Evolutionary conservation across 2,329 filamentous ascomycete genomes (phyloP).

Genomic region (Xylariaceae sp.): DNA sequence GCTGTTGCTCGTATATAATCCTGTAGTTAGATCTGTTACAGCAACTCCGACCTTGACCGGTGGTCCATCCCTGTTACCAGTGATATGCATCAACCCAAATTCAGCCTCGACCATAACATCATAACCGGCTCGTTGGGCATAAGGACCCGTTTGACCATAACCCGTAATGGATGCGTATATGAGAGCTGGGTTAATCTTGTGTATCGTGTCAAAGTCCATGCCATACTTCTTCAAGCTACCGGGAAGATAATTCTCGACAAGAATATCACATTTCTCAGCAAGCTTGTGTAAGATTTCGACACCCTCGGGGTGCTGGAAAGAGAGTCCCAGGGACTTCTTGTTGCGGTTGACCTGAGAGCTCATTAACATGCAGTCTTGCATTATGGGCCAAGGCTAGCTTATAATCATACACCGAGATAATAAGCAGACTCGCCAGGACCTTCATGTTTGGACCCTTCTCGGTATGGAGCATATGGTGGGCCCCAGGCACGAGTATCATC

Average conservation of each 20-base stretch:
- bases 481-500: constrained; percentile 98
- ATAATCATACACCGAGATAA: constrained; percentile 76
- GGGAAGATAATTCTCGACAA: constrained; percentile 97
- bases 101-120: constrained; percentile 99
- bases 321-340: constrained; percentile 91
- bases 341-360: constrained; percentile 82
- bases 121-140: constrained; percentile 86
- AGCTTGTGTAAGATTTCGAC: constrained; percentile 87
- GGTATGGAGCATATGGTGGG: constrained; percentile 87
- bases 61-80: constrained; percentile 82
- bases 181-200: constrained; percentile 80
- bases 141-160: constrained; percentile 94
- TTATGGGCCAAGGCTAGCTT: not conserved
- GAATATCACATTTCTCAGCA: constrained; percentile 82
- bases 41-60: constrained; percentile 98
- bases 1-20: constrained; percentile 91
- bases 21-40: constrained; percentile 94
- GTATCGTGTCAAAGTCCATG: constrained; percentile 84
- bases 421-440: constrained; percentile 94
- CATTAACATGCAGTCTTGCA: constrained; percentile 6
- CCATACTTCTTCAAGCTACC: constrained; percentile 87
- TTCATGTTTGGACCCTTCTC: constrained; percentile 59
- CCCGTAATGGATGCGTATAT: constrained; percentile 97
- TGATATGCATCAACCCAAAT: constrained; percentile 98
- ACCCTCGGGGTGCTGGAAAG: constrained; percentile 84